These are phyloP conservation scores for Boehmeria nivea DNA, from an alignment of 306 rosid genomes.

Conservation along the genomic window DNA sequence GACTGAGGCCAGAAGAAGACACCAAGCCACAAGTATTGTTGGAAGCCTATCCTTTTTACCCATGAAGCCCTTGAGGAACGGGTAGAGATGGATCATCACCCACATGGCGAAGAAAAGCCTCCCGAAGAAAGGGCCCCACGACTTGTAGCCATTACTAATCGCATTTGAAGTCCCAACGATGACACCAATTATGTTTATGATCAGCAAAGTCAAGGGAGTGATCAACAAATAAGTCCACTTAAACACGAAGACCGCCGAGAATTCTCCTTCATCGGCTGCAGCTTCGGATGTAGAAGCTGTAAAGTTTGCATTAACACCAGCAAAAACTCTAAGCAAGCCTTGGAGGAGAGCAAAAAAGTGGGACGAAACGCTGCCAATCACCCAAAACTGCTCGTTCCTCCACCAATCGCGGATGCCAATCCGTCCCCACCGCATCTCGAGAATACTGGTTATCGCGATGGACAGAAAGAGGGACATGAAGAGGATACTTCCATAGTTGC, in stretches of 20 bases:
- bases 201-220: slow-evolving; percentile 73
- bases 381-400: slow-evolving; percentile 98
- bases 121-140: slow-evolving; percentile 92
- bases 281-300: slow-evolving; percentile 89
- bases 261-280: slow-evolving; percentile 80
- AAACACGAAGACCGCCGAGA: slow-evolving; percentile 78
- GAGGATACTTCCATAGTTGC: slow-evolving; percentile 77
- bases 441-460: slow-evolving; percentile 73
- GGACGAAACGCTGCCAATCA: slow-evolving; percentile 81
- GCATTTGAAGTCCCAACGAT: slow-evolving; percentile 80
- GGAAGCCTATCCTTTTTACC: slow-evolving; percentile 83
- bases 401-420: slow-evolving; percentile 94
- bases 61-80: slow-evolving; percentile 90
- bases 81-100: slow-evolving; percentile 92
- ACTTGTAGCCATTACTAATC: slow-evolving; percentile 82
- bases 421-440: slow-evolving; percentile 96
- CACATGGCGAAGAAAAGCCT: slow-evolving; percentile 78
- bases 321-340: slow-evolving; percentile 87
- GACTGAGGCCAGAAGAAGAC: slow-evolving; percentile 76
- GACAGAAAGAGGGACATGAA: slow-evolving; percentile 85
- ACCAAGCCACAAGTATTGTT: slow-evolving; percentile 80
- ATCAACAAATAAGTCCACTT: slow-evolving; percentile 83
- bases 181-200: slow-evolving; percentile 77
- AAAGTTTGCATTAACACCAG: slow-evolving; percentile 80
- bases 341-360: slow-evolving; percentile 83